Base-by-base conservation (phyloP, 768 basidiomycete species). In the Neoboletus subvelutipes region DNA sequence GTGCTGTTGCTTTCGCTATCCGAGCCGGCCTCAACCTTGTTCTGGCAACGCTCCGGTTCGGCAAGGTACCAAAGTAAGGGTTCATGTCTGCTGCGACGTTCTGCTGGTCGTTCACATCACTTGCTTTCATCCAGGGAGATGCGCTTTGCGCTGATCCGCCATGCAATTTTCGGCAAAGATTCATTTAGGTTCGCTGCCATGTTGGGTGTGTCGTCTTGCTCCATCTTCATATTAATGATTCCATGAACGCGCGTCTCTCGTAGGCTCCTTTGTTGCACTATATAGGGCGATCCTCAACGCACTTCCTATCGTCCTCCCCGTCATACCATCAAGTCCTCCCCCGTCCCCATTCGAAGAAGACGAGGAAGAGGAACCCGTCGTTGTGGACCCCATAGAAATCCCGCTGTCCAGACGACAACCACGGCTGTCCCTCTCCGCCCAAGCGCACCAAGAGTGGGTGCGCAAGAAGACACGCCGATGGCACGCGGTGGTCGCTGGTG, bases 121-220 rank as follows among this genome's bases (percentile, higher is more conserved):
- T 37, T n/a, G 34, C 46, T 12, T 42, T 46, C n/a, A 26, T 52
- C 5, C 63, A 94, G 90, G 64, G 75, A 83, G n/a, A 72, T 80
- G 53, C 83, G 88, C 11, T 72, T 89, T 9, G 72, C 82, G 5
- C 70, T 94, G 24, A 78, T 97, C 49, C 83, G 88, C 4, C 89
- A 83, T 74, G 94, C 93, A 0, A 76, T 96, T 43, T 90, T 97
- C 62, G 94, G 94, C 0, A 59, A 76, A 41, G 94, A 97, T 66
- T 86, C 91, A 0, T 81, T 88, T 66, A 78, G 94, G 20, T 95
- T 96, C 60, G 91, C 87, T 5, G 84, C 87, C 0, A 95, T 95
- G 92, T 77, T 98, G 37, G 93, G 92, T 86, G 28, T 1, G 54
- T 58, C 54, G 8, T 59, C 41, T 47, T 24, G 22, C 47, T 59